Conservation (phyloP, 805 yeast species). For the Naumovozyma baii region DNA sequence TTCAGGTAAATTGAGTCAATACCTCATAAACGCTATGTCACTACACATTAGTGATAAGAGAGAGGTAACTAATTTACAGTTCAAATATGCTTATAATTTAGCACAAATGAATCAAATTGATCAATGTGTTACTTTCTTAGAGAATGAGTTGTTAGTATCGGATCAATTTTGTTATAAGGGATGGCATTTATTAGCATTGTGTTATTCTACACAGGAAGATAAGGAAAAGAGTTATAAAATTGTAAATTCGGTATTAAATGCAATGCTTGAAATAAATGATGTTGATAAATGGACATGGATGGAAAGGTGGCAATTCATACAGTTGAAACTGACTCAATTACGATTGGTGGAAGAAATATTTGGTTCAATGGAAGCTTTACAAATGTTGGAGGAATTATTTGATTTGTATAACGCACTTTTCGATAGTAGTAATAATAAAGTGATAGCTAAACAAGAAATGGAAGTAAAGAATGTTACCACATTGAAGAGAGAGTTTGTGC, state of each 20-base stretch:
- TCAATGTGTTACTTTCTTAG: conserved; percentile 39
- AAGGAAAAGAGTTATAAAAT: conserved; percentile 47
- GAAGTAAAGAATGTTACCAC: conserved; percentile 4
- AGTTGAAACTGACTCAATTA: conserved; percentile 66
- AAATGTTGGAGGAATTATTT: conserved; percentile 57
- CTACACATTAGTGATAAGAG: conserved; percentile 2
- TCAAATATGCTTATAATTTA: conserved; percentile 41
- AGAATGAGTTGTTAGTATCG: conserved; percentile 37
- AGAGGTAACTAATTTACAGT: conserved; percentile 15
- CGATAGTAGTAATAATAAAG: conserved; percentile 6
- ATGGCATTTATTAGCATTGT: conserved; percentile 58
- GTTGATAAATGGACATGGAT: conserved; percentile 6
- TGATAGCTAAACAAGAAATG: not conserved
- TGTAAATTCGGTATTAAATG: conserved; percentile 41
- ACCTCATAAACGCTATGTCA: conserved; percentile 22
- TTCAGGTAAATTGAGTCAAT: conserved; percentile 11
- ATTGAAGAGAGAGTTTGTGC: conserved; percentile 30
- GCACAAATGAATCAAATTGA: conserved; percentile 36
- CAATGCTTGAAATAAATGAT: conserved; percentile 30
- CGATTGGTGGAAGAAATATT: conserved; percentile 54
- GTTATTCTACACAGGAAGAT: conserved; percentile 54
- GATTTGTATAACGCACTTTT: conserved; percentile 46
- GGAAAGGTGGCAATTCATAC: conserved; percentile 43
- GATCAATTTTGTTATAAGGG: conserved; percentile 49
- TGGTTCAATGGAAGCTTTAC: conserved; percentile 52